Evolutionary conservation across 1,284 basidiomycete genomes (phyloP).

Genomic region (Ustilago bromivora): DNA sequence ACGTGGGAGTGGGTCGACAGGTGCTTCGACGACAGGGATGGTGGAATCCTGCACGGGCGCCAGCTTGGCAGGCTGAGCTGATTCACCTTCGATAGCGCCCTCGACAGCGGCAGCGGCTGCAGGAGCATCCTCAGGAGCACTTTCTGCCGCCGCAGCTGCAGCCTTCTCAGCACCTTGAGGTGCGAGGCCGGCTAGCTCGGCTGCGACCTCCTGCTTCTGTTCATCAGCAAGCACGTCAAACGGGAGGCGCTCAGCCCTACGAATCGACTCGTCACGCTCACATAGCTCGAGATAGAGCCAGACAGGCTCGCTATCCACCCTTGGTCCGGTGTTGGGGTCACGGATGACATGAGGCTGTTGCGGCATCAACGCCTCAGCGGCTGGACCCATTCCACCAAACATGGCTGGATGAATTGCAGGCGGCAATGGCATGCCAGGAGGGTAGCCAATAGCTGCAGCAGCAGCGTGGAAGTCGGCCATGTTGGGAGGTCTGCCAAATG

Average conservation of each 20-base stretch:
- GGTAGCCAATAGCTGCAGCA: constrained; percentile 41
- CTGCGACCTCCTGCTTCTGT: constrained; percentile 26
- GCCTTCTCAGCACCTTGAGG: constrained; percentile 1
- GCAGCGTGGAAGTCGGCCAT: constrained; percentile 50
- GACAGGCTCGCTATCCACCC: constrained; percentile 66
- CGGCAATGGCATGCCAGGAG: constrained; percentile 41
- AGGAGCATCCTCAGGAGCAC: neutral
- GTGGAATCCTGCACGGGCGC: neutral
- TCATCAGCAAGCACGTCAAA: constrained; percentile 31
- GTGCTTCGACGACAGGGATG: constrained; percentile 20
- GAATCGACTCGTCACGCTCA: constrained; percentile 55
- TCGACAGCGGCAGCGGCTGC: neutral
- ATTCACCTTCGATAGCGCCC: constrained; percentile 3
- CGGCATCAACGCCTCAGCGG: constrained; percentile 18
- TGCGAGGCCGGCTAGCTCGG: constrained; percentile 16
- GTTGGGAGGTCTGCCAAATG: constrained; percentile 35
- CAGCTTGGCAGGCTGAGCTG: neutral
- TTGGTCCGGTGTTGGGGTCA: constrained; percentile 57
- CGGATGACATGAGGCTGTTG: constrained; percentile 42
- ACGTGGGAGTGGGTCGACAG: constrained; percentile 44
- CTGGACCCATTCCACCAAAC: constrained; percentile 30
- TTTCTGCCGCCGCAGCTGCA: neutral
- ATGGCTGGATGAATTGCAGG: constrained; percentile 39
- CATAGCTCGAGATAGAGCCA: constrained; percentile 67
- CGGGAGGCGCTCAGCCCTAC: constrained; percentile 33